These are phyloP conservation scores for Taiwanofungus camphoratus DNA, from an alignment of 1,284 basidiomycete genomes.

Conservation along the genomic window DNA sequence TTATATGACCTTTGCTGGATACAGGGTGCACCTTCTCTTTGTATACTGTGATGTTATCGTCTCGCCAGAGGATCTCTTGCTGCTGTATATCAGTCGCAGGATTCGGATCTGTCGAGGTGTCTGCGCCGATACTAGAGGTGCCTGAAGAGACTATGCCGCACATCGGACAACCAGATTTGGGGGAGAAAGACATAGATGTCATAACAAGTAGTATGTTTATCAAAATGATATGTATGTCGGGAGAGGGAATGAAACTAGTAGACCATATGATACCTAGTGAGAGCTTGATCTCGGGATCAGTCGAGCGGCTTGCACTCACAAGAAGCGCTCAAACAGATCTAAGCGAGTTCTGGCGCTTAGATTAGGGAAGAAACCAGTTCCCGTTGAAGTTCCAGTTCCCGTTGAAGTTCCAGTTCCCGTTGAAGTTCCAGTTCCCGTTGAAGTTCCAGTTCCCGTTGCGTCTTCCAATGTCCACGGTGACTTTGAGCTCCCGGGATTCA, in stretches of 20 bases:
- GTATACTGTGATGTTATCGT: conserved; percentile 71
- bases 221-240: no score
- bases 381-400: conserved; percentile 1
- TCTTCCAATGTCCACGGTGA: conserved; percentile 7
- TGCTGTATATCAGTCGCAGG: conserved; percentile 39
- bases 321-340: background rate
- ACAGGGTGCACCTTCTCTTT: conserved; percentile 62
- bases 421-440: no score
- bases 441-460: no score
- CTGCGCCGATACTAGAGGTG: conserved; percentile 31
- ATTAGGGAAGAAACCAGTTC: background rate
- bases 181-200: conserved; percentile 46
- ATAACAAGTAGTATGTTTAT: no score
- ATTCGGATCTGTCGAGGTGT: conserved; percentile 38
- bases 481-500: conserved; percentile 19
- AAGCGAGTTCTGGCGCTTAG: background rate
- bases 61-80: conserved; percentile 62
- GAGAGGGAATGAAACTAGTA: background rate
- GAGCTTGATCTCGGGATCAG: background rate
- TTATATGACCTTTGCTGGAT: conserved; percentile 62
- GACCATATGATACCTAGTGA: background rate
- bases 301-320: background rate
- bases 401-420: no score
- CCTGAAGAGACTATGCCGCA: conserved; percentile 65
- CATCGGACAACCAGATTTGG: conserved; percentile 66